phyloP scores from a whole-genome alignment of 306 rosid genomes.

The Acacia acuminata region DNA sequence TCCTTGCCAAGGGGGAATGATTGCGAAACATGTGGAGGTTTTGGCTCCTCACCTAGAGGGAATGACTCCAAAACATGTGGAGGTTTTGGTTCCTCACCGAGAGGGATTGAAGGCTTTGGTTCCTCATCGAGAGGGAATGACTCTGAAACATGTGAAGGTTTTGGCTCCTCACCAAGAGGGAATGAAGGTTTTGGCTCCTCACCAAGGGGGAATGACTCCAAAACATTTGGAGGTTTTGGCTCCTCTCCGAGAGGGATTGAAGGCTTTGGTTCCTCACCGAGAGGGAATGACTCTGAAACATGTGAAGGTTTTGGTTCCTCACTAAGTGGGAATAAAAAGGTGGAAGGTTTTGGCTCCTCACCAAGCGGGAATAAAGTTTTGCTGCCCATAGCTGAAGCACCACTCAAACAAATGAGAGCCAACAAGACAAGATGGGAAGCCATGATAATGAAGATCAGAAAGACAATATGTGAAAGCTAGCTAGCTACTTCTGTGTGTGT shows the following conservation, averaged over 20 bases:
- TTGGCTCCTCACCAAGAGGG: too few species aligned
- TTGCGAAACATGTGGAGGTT: too few species aligned
- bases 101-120: too few species aligned
- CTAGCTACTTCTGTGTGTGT: too few species aligned
- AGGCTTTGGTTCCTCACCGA: not conserved
- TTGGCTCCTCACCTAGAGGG: too few species aligned
- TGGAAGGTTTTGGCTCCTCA: too few species aligned
- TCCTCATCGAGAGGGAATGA: too few species aligned
- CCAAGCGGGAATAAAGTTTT: not conserved
- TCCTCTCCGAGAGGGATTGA: not conserved
- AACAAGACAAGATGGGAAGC: not conserved
- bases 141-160: too few species aligned
- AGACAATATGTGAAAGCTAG: not conserved
- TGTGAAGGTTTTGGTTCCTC: not conserved
- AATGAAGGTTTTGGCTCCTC: too few species aligned
- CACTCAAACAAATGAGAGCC: not conserved
- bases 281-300: not conserved
- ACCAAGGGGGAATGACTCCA: too few species aligned
- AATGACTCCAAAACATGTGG: too few species aligned
- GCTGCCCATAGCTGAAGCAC: not conserved
- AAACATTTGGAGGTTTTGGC: not conserved
- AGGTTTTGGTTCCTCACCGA: too few species aligned
- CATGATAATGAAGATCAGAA: not conserved
- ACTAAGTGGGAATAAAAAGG: not conserved
- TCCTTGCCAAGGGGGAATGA: not conserved